Evolutionary conservation across 352 stramenopile species (phyloP), one percentile per base, ranked within the genome.

Genomic region (Plasmopara halstedii): DNA sequence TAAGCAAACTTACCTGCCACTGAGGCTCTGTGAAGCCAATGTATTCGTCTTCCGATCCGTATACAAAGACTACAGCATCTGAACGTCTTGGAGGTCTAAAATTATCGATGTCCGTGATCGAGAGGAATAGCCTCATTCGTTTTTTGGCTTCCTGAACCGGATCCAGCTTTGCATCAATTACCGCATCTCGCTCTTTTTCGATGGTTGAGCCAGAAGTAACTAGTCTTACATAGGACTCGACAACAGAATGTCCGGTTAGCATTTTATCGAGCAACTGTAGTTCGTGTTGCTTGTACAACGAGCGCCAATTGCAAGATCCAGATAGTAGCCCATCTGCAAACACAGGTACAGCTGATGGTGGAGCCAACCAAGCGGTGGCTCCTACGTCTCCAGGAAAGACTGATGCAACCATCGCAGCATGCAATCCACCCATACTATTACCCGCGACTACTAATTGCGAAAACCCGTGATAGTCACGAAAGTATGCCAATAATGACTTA

Each of bases 81-180:
- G 72, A 59, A 14, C 76, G 73, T 23, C 63, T 60, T 7, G 79
- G 79, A 44, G 73, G 53, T 20, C 72, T 37, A 40, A 90, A 90
- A 46, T 90, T 90, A 50, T 88, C 74, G 41, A 90, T 88, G 40
- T 90, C 73, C 3, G 79, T 88, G 51, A 90, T 82, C 18, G 79
- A 86, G 17, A 90, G 62, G 42, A 90, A 88, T 15, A 73, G 42
- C n/a, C 73, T 66, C 63, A 90, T 77, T 17, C 73, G 72, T 31
- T 85, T 85, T 61, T 90, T 90, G 29, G 70, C 70, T 41, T 89
- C 67, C 27, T 81, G 50, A 8, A 85, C 70, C 7, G 64, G 64
- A 42, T 85, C 73, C 45, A 73, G 47, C 13, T 48, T 50, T 20
- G 20, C 4, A 1, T 52, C 20, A 1, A 11, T 36, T 5, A 21